Evolutionary conservation across 2,329 filamentous ascomycete species (phyloP), one percentile per base, ranked within the genome.

Genomic region (Arthrobotrys entomopaga): DNA sequence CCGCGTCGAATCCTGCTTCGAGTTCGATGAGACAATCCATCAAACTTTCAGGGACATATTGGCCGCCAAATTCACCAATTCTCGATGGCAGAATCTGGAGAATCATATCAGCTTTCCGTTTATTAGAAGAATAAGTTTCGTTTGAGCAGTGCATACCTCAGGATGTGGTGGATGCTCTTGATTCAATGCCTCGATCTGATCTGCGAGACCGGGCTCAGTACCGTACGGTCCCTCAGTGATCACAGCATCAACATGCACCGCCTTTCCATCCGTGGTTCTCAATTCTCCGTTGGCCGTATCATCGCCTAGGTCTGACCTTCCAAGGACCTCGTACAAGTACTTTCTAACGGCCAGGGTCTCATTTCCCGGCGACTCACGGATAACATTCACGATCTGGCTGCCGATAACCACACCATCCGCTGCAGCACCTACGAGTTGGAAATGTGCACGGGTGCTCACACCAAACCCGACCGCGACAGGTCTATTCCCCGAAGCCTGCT

Each of bases 381-480:
- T 84, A 0, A 90, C 91, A 40, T 87, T 94, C 81, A 99, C 90
- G 76, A 99, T 96, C 84, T 97, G 93, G 80, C 92, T 96, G 71
- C 95, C 95, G 80, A 99, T 96, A 10, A 98, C 95, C 3, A 98
- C 94, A 81, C 94, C 95, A 79, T 98, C 94, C 40, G 94, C 90
- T 48, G 96, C 88, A 76, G 89, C 85, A 43, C 91, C 89, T 6
- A 99, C 90, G 76, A 90, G 92, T 75, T 92, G 82, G 82, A 97
- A 99, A 82, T 99, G 95, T 77, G 98, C 94, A 76, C 90, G 87
- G 53, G 94, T 99, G 84, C 93, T 97, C 74, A 99, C 92, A 80
- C 95, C 95, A 79, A 99, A 99, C 7, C 95, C 95, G 38, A 99
- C 91, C 0, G 93, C 95, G 11, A 93, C 91, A 16, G 95, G 93